Conservation (phyloP, 1,284 basidiomycete genomes). For the Irpex rosettiformis region DNA sequence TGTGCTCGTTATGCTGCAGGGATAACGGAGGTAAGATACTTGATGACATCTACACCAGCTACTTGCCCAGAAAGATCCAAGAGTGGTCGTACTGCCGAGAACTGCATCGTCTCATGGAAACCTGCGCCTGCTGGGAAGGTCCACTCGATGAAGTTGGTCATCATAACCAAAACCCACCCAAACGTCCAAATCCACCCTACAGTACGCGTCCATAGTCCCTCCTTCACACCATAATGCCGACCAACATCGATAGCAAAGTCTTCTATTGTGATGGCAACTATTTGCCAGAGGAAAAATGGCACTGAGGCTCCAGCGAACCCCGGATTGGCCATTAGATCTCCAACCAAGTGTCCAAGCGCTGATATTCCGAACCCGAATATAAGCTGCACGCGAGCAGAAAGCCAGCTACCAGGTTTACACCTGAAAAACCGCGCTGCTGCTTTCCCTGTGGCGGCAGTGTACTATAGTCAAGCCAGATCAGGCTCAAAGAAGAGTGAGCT, state of each 20-base stretch:
- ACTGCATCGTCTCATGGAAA: conserved; percentile 1
- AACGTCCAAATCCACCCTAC: conserved; percentile 16
- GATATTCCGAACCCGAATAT: conserved; percentile 31
- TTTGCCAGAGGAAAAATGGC: conserved; percentile 28
- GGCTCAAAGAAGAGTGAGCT: not conserved
- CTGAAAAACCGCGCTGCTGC: conserved; percentile 14
- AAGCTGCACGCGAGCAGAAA: conserved; percentile 30
- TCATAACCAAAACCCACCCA: conserved; percentile 11
- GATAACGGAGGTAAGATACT: not conserved
- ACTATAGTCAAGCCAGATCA: conserved; percentile 12
- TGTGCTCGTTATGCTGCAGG: not conserved
- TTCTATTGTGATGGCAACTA: conserved; percentile 28
- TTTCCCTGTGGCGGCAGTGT: conserved; percentile 21
- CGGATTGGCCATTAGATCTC: conserved; percentile 19
- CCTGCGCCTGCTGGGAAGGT: conserved; percentile 1
- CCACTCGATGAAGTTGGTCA: conserved; percentile 3
- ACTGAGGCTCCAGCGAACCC: conserved; percentile 18
- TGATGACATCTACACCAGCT: not conserved
- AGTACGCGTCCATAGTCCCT: not conserved
- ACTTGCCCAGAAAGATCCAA: not conserved
- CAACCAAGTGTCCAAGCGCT: conserved; percentile 26
- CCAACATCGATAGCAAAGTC: conserved; percentile 23
- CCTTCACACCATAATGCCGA: conserved; percentile 1
- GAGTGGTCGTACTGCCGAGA: conserved; percentile 14
- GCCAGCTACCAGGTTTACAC: conserved; percentile 19